Evolutionary conservation across 164 flowering plant genomes (phyloP), one percentile per base, ranked within the genome.

Genomic region (Magnolia officinalis): DNA sequence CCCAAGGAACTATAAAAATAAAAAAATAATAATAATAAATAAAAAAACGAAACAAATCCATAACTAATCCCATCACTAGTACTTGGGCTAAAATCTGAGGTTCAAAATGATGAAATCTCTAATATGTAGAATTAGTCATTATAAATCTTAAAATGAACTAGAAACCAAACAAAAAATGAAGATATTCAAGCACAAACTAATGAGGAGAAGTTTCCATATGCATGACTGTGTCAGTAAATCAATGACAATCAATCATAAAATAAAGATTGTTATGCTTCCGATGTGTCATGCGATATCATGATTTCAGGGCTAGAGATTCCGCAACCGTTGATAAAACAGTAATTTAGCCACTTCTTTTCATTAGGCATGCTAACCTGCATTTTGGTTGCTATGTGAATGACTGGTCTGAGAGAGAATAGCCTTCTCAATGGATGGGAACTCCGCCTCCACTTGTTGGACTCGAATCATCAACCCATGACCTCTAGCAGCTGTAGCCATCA

Each of bases 371-470:
- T 79, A 58, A 96, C 99, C 98, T 86, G 89, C 71, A 85, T 79
- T 87, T 65, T 85, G 74, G 59, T 84, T 83, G 67, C 88, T 88
- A 21, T 81, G 51, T 37, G 92, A 85, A 79, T 88, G 92, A 83
- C 74, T 87, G n/a, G 90, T 93, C 80, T 89, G 92, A 63, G 94
- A 90, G 18, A 96, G 87, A 79, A 93, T 80, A 67, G 89, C 90
- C 85, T 84, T 93, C 89, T 96, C 99, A 76, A 94, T 81, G 37
- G 80, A 79, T 79, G 98, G 98, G 78, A 93, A 73, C 51, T 96
- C 99, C 24, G 91, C 91, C 82, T 96, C 99, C 14, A 96, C 85
- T 77, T 96, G 99, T 75, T 96, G 96, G 19, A 94, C 92, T 63
- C 99, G 97, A 80, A 70, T 86, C 86, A 87, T 87, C 64, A 96